Conservation (phyloP, 805 yeast species). For the Isabelozyma heimii region DNA sequence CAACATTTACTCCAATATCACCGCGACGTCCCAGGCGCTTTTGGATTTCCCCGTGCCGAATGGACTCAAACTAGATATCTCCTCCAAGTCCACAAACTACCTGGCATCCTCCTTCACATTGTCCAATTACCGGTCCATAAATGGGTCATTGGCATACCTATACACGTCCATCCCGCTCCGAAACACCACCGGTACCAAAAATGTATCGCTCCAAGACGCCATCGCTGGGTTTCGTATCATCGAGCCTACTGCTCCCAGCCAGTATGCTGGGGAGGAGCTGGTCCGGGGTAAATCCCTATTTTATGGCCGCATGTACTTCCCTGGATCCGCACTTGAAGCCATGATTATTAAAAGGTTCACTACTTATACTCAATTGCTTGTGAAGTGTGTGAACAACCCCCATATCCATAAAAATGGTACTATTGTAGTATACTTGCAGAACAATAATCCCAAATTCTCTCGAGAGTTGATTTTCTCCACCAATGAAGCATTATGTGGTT, state of each 20-base stretch:
- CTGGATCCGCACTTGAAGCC: slow-evolving; percentile 84
- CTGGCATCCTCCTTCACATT: slow-evolving; percentile 74
- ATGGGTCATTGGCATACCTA: slow-evolving; percentile 81
- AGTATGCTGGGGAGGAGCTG: background rate
- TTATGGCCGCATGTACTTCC: slow-evolving; percentile 87
- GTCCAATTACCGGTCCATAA: slow-evolving; percentile 59
- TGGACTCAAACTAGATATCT: slow-evolving; percentile 62
- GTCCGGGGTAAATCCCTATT: slow-evolving; percentile 42
- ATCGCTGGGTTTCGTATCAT: slow-evolving; percentile 65
- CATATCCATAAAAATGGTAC: slow-evolving; percentile 51
- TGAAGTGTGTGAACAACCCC: slow-evolving; percentile 74
- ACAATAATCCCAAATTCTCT: slow-evolving; percentile 58
- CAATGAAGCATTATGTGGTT: slow-evolving; percentile 79
- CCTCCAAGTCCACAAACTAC: slow-evolving; percentile 65
- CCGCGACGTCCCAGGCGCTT: slow-evolving; percentile 66
- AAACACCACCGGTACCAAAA: slow-evolving; percentile 48
- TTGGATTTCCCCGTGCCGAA: slow-evolving; percentile 73
- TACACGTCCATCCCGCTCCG: slow-evolving; percentile 63
- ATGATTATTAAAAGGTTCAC: slow-evolving; percentile 70
- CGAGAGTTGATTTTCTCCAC: slow-evolving; percentile 80
- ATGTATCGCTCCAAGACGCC: slow-evolving; percentile 61
- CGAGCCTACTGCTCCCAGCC: slow-evolving; percentile 37
- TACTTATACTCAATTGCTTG: slow-evolving; percentile 57
- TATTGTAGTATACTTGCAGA: slow-evolving; percentile 69
- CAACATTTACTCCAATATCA: slow-evolving; percentile 71